These are phyloP conservation scores for Salix brachista DNA, from an alignment of 345 rosid species.

Conservation along the genomic window DNA sequence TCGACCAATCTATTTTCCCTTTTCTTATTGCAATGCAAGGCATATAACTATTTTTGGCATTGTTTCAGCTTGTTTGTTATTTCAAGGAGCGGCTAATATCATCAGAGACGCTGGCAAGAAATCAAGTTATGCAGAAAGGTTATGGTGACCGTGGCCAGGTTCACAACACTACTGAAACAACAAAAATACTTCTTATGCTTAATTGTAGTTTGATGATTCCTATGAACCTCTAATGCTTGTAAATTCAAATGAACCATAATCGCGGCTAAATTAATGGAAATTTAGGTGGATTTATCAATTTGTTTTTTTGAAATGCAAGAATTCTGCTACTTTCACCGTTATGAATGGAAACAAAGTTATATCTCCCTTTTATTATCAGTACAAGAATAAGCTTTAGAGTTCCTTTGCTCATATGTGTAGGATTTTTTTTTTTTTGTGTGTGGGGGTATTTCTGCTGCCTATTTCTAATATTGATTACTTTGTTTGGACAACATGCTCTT, in stretches of 20 bases:
- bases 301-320: not conserved
- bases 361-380: not conserved
- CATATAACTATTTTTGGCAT: constrained; percentile 12
- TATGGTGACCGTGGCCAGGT: constrained; percentile 52
- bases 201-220: not conserved
- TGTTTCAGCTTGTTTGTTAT: constrained; percentile 68
- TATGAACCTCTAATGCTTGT: too few species aligned
- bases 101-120: constrained; percentile 59
- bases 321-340: not conserved
- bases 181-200: not conserved
- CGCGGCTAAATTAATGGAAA: not conserved
- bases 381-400: too few species aligned
- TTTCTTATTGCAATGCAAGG: not conserved
- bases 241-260: not conserved
- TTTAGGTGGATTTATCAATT: not conserved
- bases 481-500: not conserved
- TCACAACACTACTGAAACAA: not conserved
- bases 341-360: not conserved
- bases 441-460: not conserved
- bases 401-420: not conserved
- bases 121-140: constrained; percentile 74
- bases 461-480: not conserved
- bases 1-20: not conserved
- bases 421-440: too few species aligned
- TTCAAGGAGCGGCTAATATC: constrained; percentile 74